These are phyloP conservation scores for Fusarium anguioides DNA, from an alignment of 2,329 filamentous ascomycete species.

Conservation along the genomic window DNA sequence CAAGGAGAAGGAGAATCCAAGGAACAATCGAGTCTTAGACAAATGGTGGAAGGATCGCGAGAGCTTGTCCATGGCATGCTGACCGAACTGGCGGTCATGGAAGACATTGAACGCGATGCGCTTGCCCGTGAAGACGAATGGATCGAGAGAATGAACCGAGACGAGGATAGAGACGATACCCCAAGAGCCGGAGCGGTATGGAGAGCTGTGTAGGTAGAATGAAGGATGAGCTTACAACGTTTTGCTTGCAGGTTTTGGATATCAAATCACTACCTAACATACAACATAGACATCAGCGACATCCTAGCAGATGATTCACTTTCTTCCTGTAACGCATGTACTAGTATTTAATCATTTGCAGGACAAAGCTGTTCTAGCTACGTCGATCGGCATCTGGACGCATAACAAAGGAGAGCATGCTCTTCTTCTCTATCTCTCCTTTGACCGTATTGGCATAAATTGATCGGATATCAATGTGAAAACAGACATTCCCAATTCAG, in stretches of 20 bases:
- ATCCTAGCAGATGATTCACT: slow-evolving; percentile 27
- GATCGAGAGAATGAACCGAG: slow-evolving; percentile 65
- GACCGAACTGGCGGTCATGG: slow-evolving; percentile 71
- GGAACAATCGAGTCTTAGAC: slow-evolving; percentile 54
- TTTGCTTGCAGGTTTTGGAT: slow-evolving; percentile 2
- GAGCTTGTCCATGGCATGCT: slow-evolving; percentile 68
- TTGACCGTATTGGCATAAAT: slow-evolving; percentile 9
- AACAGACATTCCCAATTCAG: slow-evolving; percentile 7
- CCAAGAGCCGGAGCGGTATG: slow-evolving; percentile 61
- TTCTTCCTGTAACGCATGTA: slow-evolving; percentile 23
- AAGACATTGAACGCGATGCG: slow-evolving; percentile 68
- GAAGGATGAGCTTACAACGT: not conserved
- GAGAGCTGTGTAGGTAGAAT: slow-evolving; percentile 52
- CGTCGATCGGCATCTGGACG: not conserved
- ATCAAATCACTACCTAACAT: slow-evolving; percentile 11
- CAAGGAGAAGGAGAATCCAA: slow-evolving; percentile 5
- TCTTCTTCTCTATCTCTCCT: slow-evolving; percentile 9
- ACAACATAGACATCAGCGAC: slow-evolving; percentile 5
- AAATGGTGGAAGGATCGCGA: slow-evolving; percentile 61
- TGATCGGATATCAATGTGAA: slow-evolving; percentile 25
- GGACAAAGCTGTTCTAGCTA: slow-evolving; percentile 12
- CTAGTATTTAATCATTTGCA: slow-evolving; percentile 16
- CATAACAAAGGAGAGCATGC: not conserved
- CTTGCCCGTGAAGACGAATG: slow-evolving; percentile 67
- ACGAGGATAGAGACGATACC: slow-evolving; percentile 52